These are phyloP conservation scores for Sphaceloma murrayae DNA, from an alignment of 2,329 filamentous ascomycete genomes.

Conservation along the genomic window DNA sequence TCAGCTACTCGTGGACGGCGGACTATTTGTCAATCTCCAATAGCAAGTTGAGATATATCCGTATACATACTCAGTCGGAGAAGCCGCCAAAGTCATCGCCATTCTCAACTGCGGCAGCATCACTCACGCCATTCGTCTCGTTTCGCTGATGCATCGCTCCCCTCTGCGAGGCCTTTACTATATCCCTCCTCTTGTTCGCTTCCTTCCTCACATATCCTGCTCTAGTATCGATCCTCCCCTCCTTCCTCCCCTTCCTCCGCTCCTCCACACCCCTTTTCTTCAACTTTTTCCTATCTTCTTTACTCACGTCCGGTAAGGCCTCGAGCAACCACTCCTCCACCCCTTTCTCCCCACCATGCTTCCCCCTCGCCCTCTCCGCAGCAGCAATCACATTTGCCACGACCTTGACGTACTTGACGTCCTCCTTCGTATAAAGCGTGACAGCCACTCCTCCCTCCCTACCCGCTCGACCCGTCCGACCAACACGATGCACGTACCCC, in stretches of 20 bases:
- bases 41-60: conserved; percentile 32
- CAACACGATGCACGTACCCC: conserved; percentile 85
- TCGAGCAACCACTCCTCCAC: conserved; percentile 83
- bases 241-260: conserved; percentile 43
- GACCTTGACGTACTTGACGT: conserved; percentile 79
- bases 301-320: conserved; percentile 71
- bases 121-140: conserved; percentile 15
- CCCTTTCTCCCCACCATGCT: conserved; percentile 37
- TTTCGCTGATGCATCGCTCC: conserved; percentile 25
- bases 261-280: conserved; percentile 74
- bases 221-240: conserved; percentile 70
- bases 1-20: conserved; percentile 78
- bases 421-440: conserved; percentile 91
- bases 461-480: conserved; percentile 80
- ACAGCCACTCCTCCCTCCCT: conserved; percentile 80
- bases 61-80: conserved; percentile 22
- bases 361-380: conserved; percentile 59
- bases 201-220: conserved; percentile 62
- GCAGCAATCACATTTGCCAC: conserved; percentile 86
- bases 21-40: conserved; percentile 81
- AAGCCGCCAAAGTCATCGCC: conserved; percentile 37
- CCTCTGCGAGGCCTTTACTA: conserved; percentile 28
- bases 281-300: conserved; percentile 72
- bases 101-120: conserved; percentile 16
- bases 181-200: conserved; percentile 52